A percentile compares a stretch with the other conserved stretches of the same genome.
Evolutionary conservation across 176 grass and related monocot genomes (phyloP).

Genomic region (Rhynchospora pubera): DNA sequence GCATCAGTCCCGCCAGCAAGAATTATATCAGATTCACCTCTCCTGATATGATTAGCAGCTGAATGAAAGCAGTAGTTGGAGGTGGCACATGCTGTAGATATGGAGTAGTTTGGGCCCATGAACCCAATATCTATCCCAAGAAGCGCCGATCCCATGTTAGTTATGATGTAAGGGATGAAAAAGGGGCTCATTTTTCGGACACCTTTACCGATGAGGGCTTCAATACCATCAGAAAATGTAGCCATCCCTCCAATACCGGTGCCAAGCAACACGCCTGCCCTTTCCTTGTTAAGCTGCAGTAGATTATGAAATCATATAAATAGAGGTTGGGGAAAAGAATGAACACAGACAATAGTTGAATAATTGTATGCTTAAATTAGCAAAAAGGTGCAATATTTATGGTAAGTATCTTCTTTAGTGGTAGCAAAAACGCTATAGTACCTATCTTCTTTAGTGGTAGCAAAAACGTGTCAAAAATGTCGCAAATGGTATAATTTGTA

Average conservation of each 20-base stretch:
- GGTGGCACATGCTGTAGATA: constrained; percentile 39
- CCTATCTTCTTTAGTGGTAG: too few species aligned
- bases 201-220: constrained; percentile 11
- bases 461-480: too few species aligned
- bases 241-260: constrained; percentile 21
- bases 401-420: background rate
- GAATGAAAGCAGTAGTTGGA: constrained; percentile 31
- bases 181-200: constrained; percentile 16
- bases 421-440: background rate
- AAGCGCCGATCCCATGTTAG: constrained; percentile 19
- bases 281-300: constrained; percentile 22
- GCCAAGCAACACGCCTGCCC: constrained; percentile 28
- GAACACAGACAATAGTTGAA: background rate
- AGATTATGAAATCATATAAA: background rate
- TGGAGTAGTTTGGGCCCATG: constrained; percentile 33
- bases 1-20: constrained; percentile 30
- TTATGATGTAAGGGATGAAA: constrained; percentile 9
- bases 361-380: background rate
- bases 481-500: too few species aligned
- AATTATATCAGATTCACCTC: constrained; percentile 31
- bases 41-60: constrained; percentile 32
- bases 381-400: background rate
- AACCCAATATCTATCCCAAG: constrained; percentile 28
- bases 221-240: constrained; percentile 8
- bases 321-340: background rate